Percentiles rank a stretch among this genome's conserved stretches.
These are phyloP conservation scores for Trichoderma brevicompactum DNA, from an alignment of 2,329 filamentous ascomycete genomes.

Conservation along the genomic window DNA sequence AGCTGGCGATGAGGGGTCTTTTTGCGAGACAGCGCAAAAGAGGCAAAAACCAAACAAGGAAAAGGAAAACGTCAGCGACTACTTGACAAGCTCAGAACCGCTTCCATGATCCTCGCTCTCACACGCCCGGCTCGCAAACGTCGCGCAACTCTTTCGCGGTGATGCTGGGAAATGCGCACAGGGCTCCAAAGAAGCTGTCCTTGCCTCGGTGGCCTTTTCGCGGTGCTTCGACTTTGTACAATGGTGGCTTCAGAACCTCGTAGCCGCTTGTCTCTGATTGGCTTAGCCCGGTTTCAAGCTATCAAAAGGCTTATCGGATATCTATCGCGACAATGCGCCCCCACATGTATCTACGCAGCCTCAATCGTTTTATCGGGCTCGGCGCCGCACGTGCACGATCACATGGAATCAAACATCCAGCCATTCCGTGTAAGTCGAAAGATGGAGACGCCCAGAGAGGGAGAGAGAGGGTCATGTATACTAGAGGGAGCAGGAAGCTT, in stretches of 20 bases:
- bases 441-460: constrained; percentile 6
- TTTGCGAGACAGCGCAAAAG: neutral
- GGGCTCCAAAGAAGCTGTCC: constrained; percentile 12
- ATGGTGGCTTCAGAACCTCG: constrained; percentile 26
- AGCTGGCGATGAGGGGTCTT: constrained; percentile 23
- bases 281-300: constrained; percentile 16
- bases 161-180: constrained; percentile 12
- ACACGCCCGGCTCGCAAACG: constrained; percentile 20
- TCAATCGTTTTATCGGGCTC: constrained; percentile 3
- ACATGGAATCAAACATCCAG: constrained; percentile 21
- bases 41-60: constrained; percentile 8
- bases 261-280: constrained; percentile 26
- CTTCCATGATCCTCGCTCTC: constrained; percentile 31
- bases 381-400: constrained; percentile 21
- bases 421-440: constrained; percentile 29
- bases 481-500: neutral
- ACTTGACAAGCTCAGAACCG: constrained; percentile 27
- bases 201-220: constrained; percentile 34
- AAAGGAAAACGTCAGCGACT: constrained; percentile 9
- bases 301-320: constrained; percentile 8
- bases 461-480: neutral
- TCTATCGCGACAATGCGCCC: neutral
- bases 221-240: constrained; percentile 24
- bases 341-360: constrained; percentile 20
- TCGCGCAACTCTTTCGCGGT: neutral